A percentile compares a stretch with the other conserved stretches of the same genome.
phyloP scores from a whole-genome alignment of 345 rosid genomes.

The Gossypium rotundifolium region DNA sequence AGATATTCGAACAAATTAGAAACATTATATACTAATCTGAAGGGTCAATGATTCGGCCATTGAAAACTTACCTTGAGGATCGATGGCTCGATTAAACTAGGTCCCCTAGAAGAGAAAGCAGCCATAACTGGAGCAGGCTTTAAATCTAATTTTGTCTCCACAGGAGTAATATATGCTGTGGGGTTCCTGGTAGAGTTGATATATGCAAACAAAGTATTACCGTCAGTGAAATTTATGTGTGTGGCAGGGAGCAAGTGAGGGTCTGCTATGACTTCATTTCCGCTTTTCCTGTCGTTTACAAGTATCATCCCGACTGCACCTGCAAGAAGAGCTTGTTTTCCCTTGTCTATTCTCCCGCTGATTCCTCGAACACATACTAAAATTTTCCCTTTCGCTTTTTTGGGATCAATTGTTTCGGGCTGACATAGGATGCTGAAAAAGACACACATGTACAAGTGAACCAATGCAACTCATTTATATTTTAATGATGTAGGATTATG shows the following conservation, averaged over 20 bases:
- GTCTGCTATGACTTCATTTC: slow-evolving; percentile 25
- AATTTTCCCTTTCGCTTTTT: slow-evolving; percentile 57
- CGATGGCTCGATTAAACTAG: slow-evolving; percentile 21
- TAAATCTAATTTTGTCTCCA: neutral
- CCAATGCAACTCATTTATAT: no score
- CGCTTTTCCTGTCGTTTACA: slow-evolving; percentile 25
- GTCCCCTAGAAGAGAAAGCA: slow-evolving; percentile 47
- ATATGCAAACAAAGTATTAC: slow-evolving; percentile 27
- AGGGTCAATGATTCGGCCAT: neutral
- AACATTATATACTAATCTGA: neutral
- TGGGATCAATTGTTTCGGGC: slow-evolving; percentile 42
- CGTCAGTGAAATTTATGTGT: slow-evolving; percentile 31
- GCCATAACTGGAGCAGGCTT: slow-evolving; percentile 38
- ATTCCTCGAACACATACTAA: slow-evolving; percentile 37
- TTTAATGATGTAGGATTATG: neutral
- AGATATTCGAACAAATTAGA: neutral
- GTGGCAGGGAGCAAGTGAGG: slow-evolving; percentile 46
- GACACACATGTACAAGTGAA: neutral
- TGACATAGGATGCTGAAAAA: slow-evolving; percentile 30
- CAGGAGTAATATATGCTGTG: slow-evolving; percentile 20
- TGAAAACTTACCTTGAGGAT: slow-evolving; percentile 27
- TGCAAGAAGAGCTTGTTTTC: slow-evolving; percentile 25
- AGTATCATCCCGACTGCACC: slow-evolving; percentile 58
- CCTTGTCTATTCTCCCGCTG: slow-evolving; percentile 25
- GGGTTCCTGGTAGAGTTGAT: slow-evolving; percentile 34